Percentiles rank a stretch among this genome's conserved stretches.
These are phyloP conservation scores for Apiotrichum porosum DNA, from an alignment of 1,284 basidiomycete species.

Conservation along the genomic window DNA sequence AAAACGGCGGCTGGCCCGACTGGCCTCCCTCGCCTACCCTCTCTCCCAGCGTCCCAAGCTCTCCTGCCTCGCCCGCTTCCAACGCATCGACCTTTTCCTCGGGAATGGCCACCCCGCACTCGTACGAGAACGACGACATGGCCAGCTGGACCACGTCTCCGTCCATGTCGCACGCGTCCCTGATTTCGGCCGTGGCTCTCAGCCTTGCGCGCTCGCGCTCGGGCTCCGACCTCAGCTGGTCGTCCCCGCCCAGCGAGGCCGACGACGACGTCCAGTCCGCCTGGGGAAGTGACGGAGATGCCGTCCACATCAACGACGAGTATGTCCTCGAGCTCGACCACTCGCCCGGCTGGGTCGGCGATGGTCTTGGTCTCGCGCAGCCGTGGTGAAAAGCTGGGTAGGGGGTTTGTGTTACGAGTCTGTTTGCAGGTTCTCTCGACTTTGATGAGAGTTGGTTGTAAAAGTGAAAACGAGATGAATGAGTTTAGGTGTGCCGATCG, in stretches of 20 bases:
- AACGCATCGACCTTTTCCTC: neutral
- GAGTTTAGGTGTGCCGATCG: no score
- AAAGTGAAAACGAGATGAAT: no score
- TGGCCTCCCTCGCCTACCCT: neutral
- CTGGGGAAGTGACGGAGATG: slow-evolving; percentile 4
- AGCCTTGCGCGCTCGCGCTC: neutral
- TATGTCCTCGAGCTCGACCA: neutral
- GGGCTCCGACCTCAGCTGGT: slow-evolving; percentile 19
- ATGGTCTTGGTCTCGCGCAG: slow-evolving; percentile 4
- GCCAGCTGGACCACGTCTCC: neutral
- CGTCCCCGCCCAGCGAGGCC: slow-evolving; percentile 21
- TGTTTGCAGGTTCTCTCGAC: no score
- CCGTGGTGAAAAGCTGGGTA: slow-evolving; percentile 2
- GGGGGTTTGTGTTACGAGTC: no score
- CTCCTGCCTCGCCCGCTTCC: neutral
- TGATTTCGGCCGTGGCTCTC: neutral
- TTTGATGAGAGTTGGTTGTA: no score
- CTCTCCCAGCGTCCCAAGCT: neutral
- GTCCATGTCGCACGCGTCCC: neutral
- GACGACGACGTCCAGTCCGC: slow-evolving; percentile 32
- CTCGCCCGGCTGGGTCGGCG: neutral
- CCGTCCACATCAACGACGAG: neutral
- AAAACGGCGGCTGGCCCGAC: neutral
- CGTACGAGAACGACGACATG: neutral
- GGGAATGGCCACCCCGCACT: neutral